Base-by-base conservation (phyloP, 345 rosid species). In the Euphorbia pulcherrima region DNA sequence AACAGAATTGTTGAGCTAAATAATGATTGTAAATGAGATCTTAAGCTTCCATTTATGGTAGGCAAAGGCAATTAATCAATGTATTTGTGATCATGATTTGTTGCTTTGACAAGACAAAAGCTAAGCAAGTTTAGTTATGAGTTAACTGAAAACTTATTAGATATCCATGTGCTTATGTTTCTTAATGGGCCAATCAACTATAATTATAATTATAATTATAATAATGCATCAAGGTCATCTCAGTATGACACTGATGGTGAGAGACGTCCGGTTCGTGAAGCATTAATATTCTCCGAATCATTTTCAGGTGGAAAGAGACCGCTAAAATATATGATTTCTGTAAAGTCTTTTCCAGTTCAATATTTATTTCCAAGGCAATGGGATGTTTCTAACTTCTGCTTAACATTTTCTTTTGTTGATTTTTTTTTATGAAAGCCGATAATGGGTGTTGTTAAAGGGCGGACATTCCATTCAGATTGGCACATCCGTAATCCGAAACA, bases 121-220 rank as follows among this genome's bases (percentile, higher is more conserved):
- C 39, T 58, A 13, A 26, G 21, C 23, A 66, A 50, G 66, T 33
- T 68, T 70, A 72, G 77, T 54, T 62, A 65, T 77, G 75, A 71
- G 72, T 79, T 76, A 79, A 76, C 69, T 48, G 30, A 35, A 61
- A 67, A 71, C 72, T 68, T 63, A 63, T 71, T 61, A 68, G 74
- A 58, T 30, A 47, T 74, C 68, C 80, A 81, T 84, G 85, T 75
- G 85, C 83, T 68, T 71, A 44, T 79, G 85, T 75, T 81, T 30
- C 62, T 70, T 56, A 80, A 74, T 68, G 75, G 82, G 76, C 66
- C 78, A 71, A 76, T 81, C 68, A 68, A 68, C 40, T 50, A 60
- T 44, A 33, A 39, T 37, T 3, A 3, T 37, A 4, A 37, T 37
- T 3, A 37, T 37, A 37, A 41, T 11, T 8, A 65, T 65, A 51